Base-by-base conservation (phyloP, 495 filamentous ascomycete genomes). In the Trichoderma orchidacearum region DNA sequence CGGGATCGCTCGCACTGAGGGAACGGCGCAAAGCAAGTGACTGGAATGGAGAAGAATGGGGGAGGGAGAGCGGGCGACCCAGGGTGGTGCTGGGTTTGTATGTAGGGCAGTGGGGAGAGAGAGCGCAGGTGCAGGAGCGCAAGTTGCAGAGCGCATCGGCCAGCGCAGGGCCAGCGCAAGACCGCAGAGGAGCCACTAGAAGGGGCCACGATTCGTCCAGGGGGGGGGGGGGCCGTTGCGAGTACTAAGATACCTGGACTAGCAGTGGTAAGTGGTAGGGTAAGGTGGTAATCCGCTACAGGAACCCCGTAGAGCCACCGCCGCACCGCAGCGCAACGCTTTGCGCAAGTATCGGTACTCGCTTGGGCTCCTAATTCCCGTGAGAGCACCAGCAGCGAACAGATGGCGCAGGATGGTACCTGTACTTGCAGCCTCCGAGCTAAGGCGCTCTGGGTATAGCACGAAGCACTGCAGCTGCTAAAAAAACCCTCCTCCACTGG, bases 1-100 rank as follows among this genome's bases (percentile, higher is more conserved):
- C 21, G 41, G 41, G 41, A 48, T 48, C 41, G 41, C 41, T 15
- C 12, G 41, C 41, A 17, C 41, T 25, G 18, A 48, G 34, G 34
- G 11, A 36, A 27, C 41, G 41, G 64, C 62, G 60, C 58, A 66
- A 69, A 69, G 30, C 17, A 18, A 64, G 68, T 64, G 55, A 60
- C 59, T 60, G 61, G 62, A 53, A 64, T 54, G 57, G 41, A 59
- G 61, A 52, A 60, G 56, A 58, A 52, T 58, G 58, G 57, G 59
- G 52, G 56, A 54, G 58, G 63, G 56, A 59, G 51, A 58, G 55
- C 54, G 55, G 59, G 56, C 41, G 61, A 63, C n/a, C n/a, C 53
- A 60, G 64, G 63, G 60, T 55, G 52, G 18, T 55, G 53, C 21
- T 54, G 58, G 56, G 61, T 62, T 62, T 66, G 61, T 66, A 64